Evolutionary conservation across 805 yeast species (phyloP).

Genomic region (Blastobotrys robertii): DNA sequence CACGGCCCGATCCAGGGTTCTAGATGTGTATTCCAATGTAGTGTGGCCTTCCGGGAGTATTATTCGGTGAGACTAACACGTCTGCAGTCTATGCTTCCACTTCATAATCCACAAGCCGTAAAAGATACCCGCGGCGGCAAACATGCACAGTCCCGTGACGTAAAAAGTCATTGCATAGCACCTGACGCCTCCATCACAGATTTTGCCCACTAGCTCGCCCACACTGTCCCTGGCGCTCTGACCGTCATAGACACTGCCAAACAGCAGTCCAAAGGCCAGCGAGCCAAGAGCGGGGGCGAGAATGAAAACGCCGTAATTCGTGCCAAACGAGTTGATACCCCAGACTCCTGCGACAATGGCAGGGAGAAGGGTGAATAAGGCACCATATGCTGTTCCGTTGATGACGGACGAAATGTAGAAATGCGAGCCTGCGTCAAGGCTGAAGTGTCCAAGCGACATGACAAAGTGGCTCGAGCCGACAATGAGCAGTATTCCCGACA

Average conservation of each 20-base stretch:
- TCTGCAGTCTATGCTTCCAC: neutral
- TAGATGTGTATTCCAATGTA: too few species aligned
- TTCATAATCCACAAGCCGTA: neutral
- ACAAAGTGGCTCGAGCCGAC: conserved; percentile 32
- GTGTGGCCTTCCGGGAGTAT: too few species aligned
- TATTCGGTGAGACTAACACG: too few species aligned
- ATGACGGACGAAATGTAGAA: conserved; percentile 34
- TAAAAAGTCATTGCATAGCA: conserved; percentile 23
- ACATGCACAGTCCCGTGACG: conserved; percentile 19
- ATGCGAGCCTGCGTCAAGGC: conserved; percentile 14
- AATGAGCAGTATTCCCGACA: conserved; percentile 24
- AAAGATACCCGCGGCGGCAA: conserved; percentile 12
- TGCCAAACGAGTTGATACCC: conserved; percentile 83
- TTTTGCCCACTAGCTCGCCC: neutral
- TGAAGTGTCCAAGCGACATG: conserved; percentile 19
- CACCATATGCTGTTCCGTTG: conserved; percentile 71
- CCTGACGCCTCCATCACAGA: conserved; percentile 8
- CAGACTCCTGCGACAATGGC: conserved; percentile 74
- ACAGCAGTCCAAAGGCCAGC: conserved; percentile 54
- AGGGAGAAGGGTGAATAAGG: conserved; percentile 77
- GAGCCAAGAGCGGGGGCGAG: conserved; percentile 84
- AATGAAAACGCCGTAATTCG: conserved; percentile 87
- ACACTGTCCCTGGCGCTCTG: neutral
- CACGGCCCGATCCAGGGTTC: too few species aligned
- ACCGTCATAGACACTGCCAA: conserved; percentile 53